Evolutionary conservation across 176 grass and related monocot genomes (phyloP).

Genomic region (Aegilops umbellulata): DNA sequence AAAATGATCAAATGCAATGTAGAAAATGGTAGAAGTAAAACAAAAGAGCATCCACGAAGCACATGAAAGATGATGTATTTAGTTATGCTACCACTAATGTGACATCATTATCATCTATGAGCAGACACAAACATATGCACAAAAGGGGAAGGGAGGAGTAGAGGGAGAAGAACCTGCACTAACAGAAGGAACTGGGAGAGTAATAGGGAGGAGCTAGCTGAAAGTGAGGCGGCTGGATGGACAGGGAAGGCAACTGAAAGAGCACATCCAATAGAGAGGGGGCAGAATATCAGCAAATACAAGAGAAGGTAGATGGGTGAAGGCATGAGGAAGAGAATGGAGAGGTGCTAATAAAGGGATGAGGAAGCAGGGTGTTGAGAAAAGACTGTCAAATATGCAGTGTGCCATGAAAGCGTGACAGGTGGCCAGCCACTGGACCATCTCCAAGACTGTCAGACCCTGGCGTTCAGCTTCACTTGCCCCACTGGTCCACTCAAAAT

Average conservation of each 20-base stretch:
- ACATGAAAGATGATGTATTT: background rate
- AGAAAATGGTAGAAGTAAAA: background rate
- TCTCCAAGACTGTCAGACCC: too few relatives aligned
- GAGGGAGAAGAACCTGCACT: background rate
- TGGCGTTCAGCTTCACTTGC: too few relatives aligned
- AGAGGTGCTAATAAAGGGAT: too few relatives aligned
- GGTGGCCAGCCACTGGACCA: too few relatives aligned
- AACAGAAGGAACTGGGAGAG: too few relatives aligned
- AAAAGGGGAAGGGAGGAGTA: background rate
- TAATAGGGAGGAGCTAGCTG: too few relatives aligned
- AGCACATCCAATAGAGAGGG: background rate
- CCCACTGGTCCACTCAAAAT: too few relatives aligned
- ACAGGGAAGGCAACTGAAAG: background rate
- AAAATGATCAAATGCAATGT: background rate
- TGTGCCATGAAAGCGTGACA: too few relatives aligned
- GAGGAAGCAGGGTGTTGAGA: too few relatives aligned
- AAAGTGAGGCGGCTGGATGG: too few relatives aligned
- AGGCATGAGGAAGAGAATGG: background rate
- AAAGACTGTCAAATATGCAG: too few relatives aligned
- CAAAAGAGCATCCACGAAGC: background rate
- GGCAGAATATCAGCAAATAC: background rate
- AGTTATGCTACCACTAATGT: background rate
- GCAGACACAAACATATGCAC: background rate
- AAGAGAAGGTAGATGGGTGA: background rate
- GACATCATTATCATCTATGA: background rate